Conservation (phyloP, 2,329 filamentous ascomycete genomes). For the Clathrospora elynae region DNA sequence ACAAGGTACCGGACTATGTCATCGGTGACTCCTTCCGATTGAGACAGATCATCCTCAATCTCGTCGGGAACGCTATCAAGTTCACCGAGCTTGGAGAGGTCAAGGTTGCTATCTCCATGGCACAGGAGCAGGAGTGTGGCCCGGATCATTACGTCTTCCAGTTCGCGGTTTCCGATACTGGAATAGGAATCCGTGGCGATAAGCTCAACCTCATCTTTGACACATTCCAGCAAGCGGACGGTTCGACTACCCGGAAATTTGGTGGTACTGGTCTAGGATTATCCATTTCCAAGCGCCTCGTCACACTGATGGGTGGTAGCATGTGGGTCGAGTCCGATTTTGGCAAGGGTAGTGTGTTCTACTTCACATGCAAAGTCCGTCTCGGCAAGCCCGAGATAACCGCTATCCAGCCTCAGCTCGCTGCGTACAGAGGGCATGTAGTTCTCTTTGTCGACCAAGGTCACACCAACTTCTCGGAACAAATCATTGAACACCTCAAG, state of each 20-base stretch:
- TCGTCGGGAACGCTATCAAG: constrained; percentile 98
- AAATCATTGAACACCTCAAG: constrained; percentile 78
- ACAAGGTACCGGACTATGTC: constrained; percentile 90
- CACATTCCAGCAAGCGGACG: constrained; percentile 97
- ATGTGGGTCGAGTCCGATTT: constrained; percentile 95
- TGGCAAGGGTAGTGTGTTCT: constrained; percentile 90
- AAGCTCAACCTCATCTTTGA: constrained; percentile 98
- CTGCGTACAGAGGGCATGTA: constrained; percentile 89
- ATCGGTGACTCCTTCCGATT: constrained; percentile 96
- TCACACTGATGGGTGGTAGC: constrained; percentile 94
- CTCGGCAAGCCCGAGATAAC: constrained; percentile 78
- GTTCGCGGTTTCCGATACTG: constrained; percentile 93
- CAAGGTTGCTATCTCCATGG: constrained; percentile 83
- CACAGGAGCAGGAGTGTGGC: constrained; percentile 67
- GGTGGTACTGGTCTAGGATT: constrained; percentile 91
- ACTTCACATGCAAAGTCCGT: constrained; percentile 91
- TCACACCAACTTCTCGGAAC: constrained; percentile 73
- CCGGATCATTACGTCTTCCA: constrained; percentile 88
- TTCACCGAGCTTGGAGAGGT: constrained; percentile 98
- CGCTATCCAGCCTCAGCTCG: constrained; percentile 79
- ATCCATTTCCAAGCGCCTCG: constrained; percentile 92
- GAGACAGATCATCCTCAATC: constrained; percentile 93
- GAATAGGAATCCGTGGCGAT: constrained; percentile 93
- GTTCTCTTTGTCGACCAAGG: constrained; percentile 95
- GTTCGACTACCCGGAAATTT: constrained; percentile 94